Conservation (phyloP, 768 basidiomycete genomes). For the Pulveroboletus sp. region DNA sequence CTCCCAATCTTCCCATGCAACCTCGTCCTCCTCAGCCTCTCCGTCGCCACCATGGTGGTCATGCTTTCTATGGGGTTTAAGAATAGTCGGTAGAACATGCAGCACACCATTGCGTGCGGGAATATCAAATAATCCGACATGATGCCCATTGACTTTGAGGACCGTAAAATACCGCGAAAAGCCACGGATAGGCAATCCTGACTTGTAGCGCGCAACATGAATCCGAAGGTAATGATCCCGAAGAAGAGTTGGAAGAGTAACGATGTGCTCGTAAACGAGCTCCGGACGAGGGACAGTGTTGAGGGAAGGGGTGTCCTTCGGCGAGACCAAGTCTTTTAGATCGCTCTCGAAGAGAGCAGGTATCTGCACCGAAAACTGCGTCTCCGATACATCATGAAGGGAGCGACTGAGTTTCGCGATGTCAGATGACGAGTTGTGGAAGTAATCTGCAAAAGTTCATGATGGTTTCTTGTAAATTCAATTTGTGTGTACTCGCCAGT, state of each 20-base stretch:
- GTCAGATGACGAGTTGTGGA: conserved; percentile 7
- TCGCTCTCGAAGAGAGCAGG: background rate
- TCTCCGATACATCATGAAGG: background rate
- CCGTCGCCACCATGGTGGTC: background rate
- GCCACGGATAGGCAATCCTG: background rate
- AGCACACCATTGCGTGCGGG: conserved; percentile 13
- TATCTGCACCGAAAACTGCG: background rate
- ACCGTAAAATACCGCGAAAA: conserved; percentile 5
- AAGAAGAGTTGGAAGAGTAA: conserved; percentile 12
- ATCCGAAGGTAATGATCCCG: conserved; percentile 1
- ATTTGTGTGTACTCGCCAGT: conserved; percentile 3
- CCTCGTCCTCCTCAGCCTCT: background rate
- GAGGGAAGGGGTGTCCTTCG: background rate
- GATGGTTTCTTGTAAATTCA: background rate
- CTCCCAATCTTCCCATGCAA: conserved; percentile 12
- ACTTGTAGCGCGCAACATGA: conserved; percentile 10
- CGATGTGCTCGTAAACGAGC: conserved; percentile 11
- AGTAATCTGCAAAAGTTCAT: conserved; percentile 5
- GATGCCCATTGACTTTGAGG: conserved; percentile 9
- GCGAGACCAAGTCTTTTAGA: background rate
- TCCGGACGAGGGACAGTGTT: background rate
- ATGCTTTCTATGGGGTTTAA: conserved; percentile 9
- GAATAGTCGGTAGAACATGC: conserved; percentile 9
- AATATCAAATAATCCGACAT: conserved; percentile 7
- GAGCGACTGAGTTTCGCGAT: background rate